phyloP scores from a whole-genome alignment of 2,329 filamentous ascomycete species.

The Colletotrichum melonis region DNA sequence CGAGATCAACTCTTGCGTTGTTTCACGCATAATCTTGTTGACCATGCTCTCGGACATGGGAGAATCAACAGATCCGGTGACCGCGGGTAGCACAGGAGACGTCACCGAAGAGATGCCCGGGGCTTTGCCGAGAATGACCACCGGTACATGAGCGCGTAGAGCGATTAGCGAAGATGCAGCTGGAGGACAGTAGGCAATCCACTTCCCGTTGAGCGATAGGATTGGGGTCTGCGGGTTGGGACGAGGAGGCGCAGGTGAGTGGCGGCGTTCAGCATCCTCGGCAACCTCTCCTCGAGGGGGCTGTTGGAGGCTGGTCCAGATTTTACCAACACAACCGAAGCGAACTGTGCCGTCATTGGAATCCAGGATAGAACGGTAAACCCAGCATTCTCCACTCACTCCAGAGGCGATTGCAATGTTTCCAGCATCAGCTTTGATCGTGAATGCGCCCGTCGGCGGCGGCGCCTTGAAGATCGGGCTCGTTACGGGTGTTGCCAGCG shows the following conservation, averaged over 20 bases:
- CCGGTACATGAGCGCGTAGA: slow-evolving; percentile 73
- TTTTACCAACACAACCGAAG: slow-evolving; percentile 82
- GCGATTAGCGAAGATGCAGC: slow-evolving; percentile 77
- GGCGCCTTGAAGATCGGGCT: slow-evolving; percentile 77
- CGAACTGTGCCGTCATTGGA: slow-evolving; percentile 54
- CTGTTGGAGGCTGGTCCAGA: slow-evolving; percentile 89
- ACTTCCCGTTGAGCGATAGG: slow-evolving; percentile 76
- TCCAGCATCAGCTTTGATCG: slow-evolving; percentile 77
- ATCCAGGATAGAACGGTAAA: slow-evolving; percentile 69
- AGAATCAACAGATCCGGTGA: slow-evolving; percentile 77
- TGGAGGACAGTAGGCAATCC: slow-evolving; percentile 82
- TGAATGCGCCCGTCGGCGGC: slow-evolving; percentile 77
- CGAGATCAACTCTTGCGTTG: slow-evolving; percentile 81
- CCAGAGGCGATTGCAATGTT: slow-evolving; percentile 83
- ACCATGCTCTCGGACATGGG: slow-evolving; percentile 77
- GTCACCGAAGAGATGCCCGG: slow-evolving; percentile 70
- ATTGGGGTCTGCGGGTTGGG: slow-evolving; percentile 70
- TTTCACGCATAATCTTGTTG: slow-evolving; percentile 82
- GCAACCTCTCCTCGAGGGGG: slow-evolving; percentile 59
- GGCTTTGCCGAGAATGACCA: slow-evolving; percentile 65
- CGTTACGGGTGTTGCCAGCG: slow-evolving; percentile 67
- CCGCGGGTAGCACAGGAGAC: slow-evolving; percentile 75
- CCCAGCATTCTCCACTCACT: slow-evolving; percentile 86
- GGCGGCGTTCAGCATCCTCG: slow-evolving; percentile 58
- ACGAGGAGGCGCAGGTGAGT: slow-evolving; percentile 49